Evolutionary conservation across 768 basidiomycete genomes (phyloP), one percentile per base, ranked within the genome.

Genomic region (Hortiboletus flavorubellus): DNA sequence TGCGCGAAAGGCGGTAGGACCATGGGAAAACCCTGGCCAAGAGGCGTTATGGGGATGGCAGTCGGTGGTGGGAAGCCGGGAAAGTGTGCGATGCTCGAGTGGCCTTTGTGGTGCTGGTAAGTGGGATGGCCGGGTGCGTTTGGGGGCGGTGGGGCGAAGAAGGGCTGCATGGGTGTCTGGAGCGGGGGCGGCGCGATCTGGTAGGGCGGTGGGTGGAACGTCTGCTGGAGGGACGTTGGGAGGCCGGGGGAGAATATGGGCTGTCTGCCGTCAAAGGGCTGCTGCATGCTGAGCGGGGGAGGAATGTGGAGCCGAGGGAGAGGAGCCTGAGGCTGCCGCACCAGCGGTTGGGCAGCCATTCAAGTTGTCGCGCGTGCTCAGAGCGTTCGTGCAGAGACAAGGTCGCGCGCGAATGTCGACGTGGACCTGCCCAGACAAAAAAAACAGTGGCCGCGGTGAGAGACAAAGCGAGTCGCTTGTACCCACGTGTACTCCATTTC

Each of bases 151-250:
- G 72, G 74, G 34, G 75, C 73, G 57, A 87, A 88, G 71, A 84
- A 87, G 23, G 81, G 68, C 65, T 90, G 89, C 76, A 90, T 83
- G 43, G 88, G 89, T 5, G 87, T 89, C 66, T 87, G 88, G 48
- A 89, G 72, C 46, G 80, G 60, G 53, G 73, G 67, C 39, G 55
- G 77, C 53, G 62, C 70, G 58, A 76, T 70, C 34, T 80, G 80
- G 58, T 80, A 81, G 0, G 61, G 65, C 1, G 78, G 68, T 0
- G 85, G 81, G 58, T 81, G 83, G 71, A 82, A 84, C 41, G 78
- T 72, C 26, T 79, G 79, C 61, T 82, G 82, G 23, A 86, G 59
- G 49, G 80, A 74, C 0, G 86, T 82, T 35, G 83, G 86, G 40
- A 87, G 70, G 42, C 78, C 81, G 8, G 88, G 86, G 7, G 88